Conservation (phyloP, 768 basidiomycete species). For the Tricholoma hemisulphureum region DNA sequence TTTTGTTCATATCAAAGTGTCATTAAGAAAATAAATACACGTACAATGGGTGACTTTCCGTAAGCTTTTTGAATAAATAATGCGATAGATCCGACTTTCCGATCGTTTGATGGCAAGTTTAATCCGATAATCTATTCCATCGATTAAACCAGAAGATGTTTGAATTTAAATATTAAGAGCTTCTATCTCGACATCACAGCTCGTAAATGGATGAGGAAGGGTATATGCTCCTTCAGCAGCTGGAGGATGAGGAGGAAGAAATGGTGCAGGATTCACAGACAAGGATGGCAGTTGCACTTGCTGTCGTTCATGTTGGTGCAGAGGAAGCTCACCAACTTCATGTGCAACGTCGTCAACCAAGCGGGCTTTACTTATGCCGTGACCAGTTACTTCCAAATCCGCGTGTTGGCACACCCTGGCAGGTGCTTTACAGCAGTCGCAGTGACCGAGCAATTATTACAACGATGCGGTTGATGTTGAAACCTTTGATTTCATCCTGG, state of each 20-base stretch:
- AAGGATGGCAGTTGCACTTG: constrained; percentile 2
- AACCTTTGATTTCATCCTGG: constrained; percentile 36
- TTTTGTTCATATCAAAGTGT: too few species aligned
- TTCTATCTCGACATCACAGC: not conserved
- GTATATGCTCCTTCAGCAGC: not conserved
- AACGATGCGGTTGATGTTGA: constrained; percentile 41
- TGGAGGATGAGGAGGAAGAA: constrained; percentile 7
- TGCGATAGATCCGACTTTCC: not conserved
- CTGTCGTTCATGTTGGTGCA: not conserved
- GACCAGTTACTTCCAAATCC: constrained; percentile 22
- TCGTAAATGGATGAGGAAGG: not conserved
- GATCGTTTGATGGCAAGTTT: too few species aligned
- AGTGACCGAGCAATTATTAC: constrained; percentile 43
- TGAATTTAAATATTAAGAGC: constrained; percentile 1
- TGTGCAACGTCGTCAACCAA: constrained; percentile 4
- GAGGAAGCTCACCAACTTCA: not conserved
- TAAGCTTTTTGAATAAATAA: constrained; percentile 8
- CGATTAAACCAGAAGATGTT: constrained; percentile 7
- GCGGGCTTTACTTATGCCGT: constrained; percentile 22
- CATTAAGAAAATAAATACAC: not conserved
- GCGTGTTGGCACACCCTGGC: constrained; percentile 32
- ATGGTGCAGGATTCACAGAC: not conserved
- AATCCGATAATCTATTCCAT: constrained; percentile 8
- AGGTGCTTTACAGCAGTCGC: constrained; percentile 26
- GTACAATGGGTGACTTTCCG: constrained; percentile 7